phyloP scores from a whole-genome alignment of 2,329 filamentous ascomycete species.

The Macrophomina phaseolina region DNA sequence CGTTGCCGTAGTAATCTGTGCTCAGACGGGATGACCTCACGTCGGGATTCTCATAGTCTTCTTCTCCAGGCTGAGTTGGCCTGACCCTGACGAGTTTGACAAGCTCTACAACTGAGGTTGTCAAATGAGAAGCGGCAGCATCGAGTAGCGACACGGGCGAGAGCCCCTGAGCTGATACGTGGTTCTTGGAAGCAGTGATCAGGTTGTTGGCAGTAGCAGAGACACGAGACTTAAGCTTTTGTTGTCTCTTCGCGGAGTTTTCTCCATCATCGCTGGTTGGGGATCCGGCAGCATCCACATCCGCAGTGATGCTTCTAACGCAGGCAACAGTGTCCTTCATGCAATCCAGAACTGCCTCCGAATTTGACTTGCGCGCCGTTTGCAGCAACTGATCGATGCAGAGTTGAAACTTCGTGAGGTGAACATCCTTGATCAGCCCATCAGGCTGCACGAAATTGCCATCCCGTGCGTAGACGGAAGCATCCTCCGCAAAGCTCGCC shows the following conservation, averaged over 20 bases:
- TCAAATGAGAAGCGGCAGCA: conserved; percentile 89
- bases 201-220: conserved; percentile 95
- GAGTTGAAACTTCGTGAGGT: conserved; percentile 94
- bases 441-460: conserved; percentile 69
- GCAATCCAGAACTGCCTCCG: conserved; percentile 76
- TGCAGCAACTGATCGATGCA: conserved; percentile 89
- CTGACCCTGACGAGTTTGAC: conserved; percentile 84
- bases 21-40: conserved; percentile 14
- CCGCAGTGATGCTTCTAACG: conserved; percentile 83
- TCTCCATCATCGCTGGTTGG: conserved; percentile 41
- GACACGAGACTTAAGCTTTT: conserved; percentile 78
- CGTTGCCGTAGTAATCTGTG: conserved; percentile 24
- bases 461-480: conserved; percentile 69
- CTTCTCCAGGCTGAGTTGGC: conserved; percentile 73
- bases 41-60: conserved; percentile 66
- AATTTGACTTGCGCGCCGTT: conserved; percentile 73
- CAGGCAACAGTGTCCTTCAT: conserved; percentile 86
- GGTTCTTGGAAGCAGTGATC: conserved; percentile 94
- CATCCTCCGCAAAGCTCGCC: conserved; percentile 65
- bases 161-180: conserved; percentile 79
- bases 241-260: conserved; percentile 57
- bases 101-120: conserved; percentile 83
- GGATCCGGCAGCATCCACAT: conserved; percentile 67
- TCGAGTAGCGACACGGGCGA: conserved; percentile 93
- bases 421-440: conserved; percentile 86